Evolutionary conservation across 2,329 filamentous ascomycete species (phyloP).

Genomic region (Botryotinia globosa): DNA sequence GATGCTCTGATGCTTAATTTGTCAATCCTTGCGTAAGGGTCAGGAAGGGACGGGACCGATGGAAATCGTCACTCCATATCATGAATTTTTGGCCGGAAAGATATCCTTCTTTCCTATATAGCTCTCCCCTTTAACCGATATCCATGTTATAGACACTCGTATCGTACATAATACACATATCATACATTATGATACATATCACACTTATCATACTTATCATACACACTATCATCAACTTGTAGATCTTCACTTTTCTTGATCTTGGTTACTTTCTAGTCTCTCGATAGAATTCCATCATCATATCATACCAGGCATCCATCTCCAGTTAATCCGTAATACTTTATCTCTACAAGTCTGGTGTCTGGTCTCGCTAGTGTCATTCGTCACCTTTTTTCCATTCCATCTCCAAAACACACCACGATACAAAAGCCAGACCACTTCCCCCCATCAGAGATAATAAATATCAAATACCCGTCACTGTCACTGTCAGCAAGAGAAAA

Average conservation of each 20-base stretch:
- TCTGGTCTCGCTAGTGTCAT: background rate
- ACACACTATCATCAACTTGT: background rate
- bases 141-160: background rate
- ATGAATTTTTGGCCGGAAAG: background rate
- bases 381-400: background rate
- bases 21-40: background rate
- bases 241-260: slow-evolving; percentile 1
- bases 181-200: background rate
- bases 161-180: background rate
- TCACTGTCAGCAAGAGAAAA: no score
- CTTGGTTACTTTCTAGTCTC: background rate
- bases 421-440: background rate
- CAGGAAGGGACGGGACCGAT: background rate
- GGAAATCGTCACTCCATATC: slow-evolving; percentile 4
- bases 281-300: background rate
- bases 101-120: background rate
- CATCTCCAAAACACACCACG: background rate
- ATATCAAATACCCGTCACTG: background rate
- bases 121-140: background rate
- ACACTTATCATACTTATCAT: no score
- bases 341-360: background rate
- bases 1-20: slow-evolving; percentile 1
- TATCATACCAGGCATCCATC: background rate
- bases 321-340: background rate
- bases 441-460: background rate